phyloP scores from a whole-genome alignment of 2,329 filamentous ascomycete genomes.

The Ascochyta fabae region DNA sequence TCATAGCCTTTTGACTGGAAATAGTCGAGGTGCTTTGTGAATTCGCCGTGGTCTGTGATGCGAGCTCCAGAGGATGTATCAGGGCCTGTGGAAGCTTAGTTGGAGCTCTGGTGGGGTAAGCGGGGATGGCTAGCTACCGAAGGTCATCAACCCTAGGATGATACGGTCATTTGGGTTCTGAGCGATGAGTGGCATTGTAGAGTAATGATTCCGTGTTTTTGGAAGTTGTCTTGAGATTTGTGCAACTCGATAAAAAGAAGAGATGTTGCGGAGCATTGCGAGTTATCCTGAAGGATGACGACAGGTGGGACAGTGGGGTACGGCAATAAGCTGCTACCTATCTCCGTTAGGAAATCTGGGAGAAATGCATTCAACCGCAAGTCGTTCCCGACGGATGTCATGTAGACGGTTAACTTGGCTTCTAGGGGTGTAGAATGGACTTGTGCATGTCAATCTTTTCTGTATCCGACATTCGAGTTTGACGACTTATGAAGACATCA shows the following conservation, averaged over 20 bases:
- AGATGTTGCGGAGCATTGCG: constrained; percentile 4
- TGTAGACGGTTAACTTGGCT: too few species aligned
- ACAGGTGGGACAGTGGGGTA: constrained; percentile 17
- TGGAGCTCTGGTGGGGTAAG: constrained; percentile 4
- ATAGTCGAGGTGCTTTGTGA: constrained; percentile 74
- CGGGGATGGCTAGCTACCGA: constrained; percentile 54
- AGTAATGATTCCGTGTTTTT: not conserved
- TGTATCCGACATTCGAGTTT: not conserved
- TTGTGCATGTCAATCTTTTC: not conserved
- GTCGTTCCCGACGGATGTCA: not conserved
- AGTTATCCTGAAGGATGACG: constrained; percentile 13
- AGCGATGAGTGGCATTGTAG: constrained; percentile 37
- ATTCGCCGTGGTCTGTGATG: constrained; percentile 73
- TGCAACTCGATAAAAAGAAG: constrained; percentile 4
- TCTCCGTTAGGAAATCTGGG: constrained; percentile 3
- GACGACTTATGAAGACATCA: not conserved
- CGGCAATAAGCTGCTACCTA: constrained; percentile 10
- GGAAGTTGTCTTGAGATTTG: constrained; percentile 6
- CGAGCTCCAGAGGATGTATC: constrained; percentile 68
- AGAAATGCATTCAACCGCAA: not conserved
- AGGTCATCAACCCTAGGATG: constrained; percentile 88
- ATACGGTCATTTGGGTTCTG: constrained; percentile 66
- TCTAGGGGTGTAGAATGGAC: too few species aligned
- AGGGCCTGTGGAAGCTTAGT: constrained; percentile 51
- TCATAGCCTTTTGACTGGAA: constrained; percentile 81